Conservation (phyloP, 148 eudicot species). For the Spergularia bocconei region DNA sequence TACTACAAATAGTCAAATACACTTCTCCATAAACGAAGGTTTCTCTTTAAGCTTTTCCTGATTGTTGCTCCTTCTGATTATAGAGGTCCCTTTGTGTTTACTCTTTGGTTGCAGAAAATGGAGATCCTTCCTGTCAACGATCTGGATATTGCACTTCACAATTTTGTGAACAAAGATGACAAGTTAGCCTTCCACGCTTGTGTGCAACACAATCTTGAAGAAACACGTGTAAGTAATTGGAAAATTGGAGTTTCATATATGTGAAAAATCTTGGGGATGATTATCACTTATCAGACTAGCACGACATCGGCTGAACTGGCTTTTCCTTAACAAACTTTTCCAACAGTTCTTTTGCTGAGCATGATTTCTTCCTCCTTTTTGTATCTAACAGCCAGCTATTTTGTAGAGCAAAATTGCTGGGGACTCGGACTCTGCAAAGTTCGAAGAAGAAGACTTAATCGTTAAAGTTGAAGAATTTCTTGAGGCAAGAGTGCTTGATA, state of each 20-base stretch:
- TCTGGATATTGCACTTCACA: constrained; percentile 89
- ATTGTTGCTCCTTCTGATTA: constrained; percentile 8
- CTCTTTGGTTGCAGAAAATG: constrained; percentile 66
- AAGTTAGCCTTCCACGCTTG: constrained; percentile 89
- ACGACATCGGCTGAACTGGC: neutral
- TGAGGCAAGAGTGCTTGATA: constrained; percentile 54
- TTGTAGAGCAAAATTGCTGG: constrained; percentile 66
- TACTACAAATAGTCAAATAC: neutral
- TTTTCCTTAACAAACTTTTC: neutral
- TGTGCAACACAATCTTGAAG: constrained; percentile 83
- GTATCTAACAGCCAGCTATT: constrained; percentile 7
- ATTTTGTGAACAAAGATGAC: constrained; percentile 96
- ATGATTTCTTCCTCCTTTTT: neutral
- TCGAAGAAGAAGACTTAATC: constrained; percentile 79
- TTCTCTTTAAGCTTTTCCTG: neutral
- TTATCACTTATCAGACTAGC: neutral
- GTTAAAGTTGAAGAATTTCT: constrained; percentile 83
- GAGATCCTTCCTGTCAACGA: constrained; percentile 97
- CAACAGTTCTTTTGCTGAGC: neutral
- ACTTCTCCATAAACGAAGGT: neutral
- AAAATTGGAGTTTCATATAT: neutral
- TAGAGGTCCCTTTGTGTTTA: neutral
- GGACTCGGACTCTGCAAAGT: constrained; percentile 55
- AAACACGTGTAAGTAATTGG: constrained; percentile 77
- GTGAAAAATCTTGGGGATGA: neutral